Evolutionary conservation across 2,329 filamentous ascomycete species (phyloP).

Genomic region (Nemania abortiva): DNA sequence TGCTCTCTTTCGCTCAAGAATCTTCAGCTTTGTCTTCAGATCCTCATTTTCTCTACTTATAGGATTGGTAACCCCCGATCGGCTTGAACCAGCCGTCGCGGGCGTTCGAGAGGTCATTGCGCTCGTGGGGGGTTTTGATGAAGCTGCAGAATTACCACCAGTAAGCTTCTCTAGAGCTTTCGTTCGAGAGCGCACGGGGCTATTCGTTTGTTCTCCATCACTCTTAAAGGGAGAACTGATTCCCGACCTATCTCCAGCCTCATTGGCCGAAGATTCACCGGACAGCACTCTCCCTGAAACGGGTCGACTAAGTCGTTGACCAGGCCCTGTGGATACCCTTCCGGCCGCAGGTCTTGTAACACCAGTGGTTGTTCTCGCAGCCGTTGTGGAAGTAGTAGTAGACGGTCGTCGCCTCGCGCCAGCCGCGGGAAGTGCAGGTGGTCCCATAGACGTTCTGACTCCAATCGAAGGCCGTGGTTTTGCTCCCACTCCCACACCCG

Average conservation of each 20-base stretch:
- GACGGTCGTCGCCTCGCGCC: constrained; percentile 60
- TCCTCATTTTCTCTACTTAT: constrained; percentile 82
- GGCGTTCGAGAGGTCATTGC: constrained; percentile 43
- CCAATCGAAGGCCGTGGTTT: constrained; percentile 69
- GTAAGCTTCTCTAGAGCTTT: constrained; percentile 65
- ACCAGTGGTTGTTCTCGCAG: constrained; percentile 50
- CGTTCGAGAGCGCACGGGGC: constrained; percentile 64
- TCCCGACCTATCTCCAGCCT: constrained; percentile 56
- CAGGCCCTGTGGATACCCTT: constrained; percentile 54
- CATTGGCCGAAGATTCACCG: constrained; percentile 60
- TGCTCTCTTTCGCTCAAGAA: constrained; percentile 86
- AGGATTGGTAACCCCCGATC: constrained; percentile 61
- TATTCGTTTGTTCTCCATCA: constrained; percentile 64
- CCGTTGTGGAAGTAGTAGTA: constrained; percentile 57
- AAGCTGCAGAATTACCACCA: constrained; percentile 50
- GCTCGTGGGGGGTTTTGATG: constrained; percentile 48
- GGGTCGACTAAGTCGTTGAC: constrained; percentile 56
- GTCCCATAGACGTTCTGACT: constrained; percentile 75
- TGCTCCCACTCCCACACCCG: constrained; percentile 57
- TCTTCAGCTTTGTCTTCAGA: constrained; percentile 85
- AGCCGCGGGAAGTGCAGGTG: constrained; percentile 65
- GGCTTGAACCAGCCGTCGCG: constrained; percentile 50
- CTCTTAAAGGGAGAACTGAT: constrained; percentile 63
- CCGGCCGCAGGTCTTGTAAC: constrained; percentile 56
- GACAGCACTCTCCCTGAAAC: constrained; percentile 59